Percentiles rank a stretch among this genome's conserved stretches.
These are phyloP conservation scores for Podospora pseudopauciseta DNA, from an alignment of 495 filamentous ascomycete species.

Conservation along the genomic window DNA sequence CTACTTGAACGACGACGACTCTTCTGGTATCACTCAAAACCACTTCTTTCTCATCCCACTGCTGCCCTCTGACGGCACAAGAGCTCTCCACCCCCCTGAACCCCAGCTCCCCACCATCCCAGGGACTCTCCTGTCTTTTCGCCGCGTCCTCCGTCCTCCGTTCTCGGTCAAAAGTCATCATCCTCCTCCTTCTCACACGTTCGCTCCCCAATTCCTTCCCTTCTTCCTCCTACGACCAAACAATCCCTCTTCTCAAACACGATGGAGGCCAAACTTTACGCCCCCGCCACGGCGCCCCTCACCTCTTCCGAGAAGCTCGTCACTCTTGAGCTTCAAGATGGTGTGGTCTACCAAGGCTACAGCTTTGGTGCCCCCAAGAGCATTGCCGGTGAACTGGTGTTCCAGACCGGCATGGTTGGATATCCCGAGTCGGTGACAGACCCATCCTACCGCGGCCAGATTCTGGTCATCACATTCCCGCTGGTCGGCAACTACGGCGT, in stretches of 20 bases:
- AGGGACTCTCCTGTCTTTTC: conserved; percentile 9
- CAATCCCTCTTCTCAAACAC: conserved; percentile 16
- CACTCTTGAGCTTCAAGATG: conserved; percentile 87
- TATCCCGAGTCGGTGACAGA: conserved; percentile 99
- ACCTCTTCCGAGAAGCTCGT: conserved; percentile 52
- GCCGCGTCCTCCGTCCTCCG: conserved; percentile 4
- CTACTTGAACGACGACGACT: conserved; percentile 5
- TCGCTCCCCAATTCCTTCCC: conserved; percentile 4
- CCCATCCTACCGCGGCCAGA: conserved; percentile 97
- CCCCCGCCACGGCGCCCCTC: conserved; percentile 54
- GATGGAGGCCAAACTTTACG: conserved; percentile 45
- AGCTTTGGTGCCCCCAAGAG: conserved; percentile 93
- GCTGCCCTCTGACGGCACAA: not conserved
- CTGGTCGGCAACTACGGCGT: conserved; percentile 98
- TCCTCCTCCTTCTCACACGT: not conserved
- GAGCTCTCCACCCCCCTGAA: not conserved
- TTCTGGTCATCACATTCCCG: conserved; percentile 97
- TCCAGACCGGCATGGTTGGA: conserved; percentile 99
- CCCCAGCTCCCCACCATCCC: conserved; percentile 9
- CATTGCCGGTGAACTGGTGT: conserved; percentile 92
- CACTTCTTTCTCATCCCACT: not conserved
- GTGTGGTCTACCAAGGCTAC: conserved; percentile 80
- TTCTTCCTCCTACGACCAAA: conserved; percentile 1
- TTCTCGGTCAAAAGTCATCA: not conserved
- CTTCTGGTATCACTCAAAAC: conserved; percentile 13